Percentiles rank a stretch among this genome's conserved stretches.
phyloP scores from a whole-genome alignment of 78 protist genomes.

The Guillardia theta region DNA sequence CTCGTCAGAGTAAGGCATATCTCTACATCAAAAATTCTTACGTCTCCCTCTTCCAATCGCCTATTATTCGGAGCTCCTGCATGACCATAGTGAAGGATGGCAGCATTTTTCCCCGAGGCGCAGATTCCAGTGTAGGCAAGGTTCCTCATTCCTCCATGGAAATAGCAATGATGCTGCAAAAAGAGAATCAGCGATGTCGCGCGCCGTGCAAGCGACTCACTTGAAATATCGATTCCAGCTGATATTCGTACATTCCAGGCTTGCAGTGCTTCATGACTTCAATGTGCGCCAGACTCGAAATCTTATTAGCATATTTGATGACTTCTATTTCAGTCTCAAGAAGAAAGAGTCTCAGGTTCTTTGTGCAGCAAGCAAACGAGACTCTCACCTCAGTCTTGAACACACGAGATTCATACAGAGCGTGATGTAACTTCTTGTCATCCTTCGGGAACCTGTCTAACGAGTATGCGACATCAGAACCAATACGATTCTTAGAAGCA shows the following conservation, averaged over 20 bases:
- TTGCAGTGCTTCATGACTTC: not conserved
- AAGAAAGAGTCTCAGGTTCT: not conserved
- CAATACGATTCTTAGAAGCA: too few relatives aligned
- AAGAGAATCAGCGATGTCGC: too few relatives aligned
- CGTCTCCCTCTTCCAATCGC: not conserved
- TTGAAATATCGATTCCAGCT: not conserved
- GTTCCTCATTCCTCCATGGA: not conserved
- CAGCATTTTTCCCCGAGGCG: not conserved
- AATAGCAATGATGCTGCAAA: conserved; percentile 1
- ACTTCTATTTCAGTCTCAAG: not conserved
- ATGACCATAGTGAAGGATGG: conserved; percentile 4
- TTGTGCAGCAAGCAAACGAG: not conserved
- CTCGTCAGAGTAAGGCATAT: too few relatives aligned
- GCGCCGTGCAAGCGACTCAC: too few relatives aligned
- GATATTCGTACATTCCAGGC: not conserved
- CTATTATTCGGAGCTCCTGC: not conserved
- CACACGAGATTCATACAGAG: not conserved
- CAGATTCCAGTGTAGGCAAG: conserved; percentile 1
- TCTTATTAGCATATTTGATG: not conserved
- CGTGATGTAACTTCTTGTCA: not conserved
- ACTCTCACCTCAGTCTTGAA: not conserved
- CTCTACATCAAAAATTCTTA: too few relatives aligned
- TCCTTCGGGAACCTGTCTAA: not conserved
- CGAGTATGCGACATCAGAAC: too few relatives aligned
- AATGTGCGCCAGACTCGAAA: not conserved